Evolutionary conservation across 2,329 filamentous ascomycete genomes (phyloP).

Genomic region (Colletotrichum tabaci): DNA sequence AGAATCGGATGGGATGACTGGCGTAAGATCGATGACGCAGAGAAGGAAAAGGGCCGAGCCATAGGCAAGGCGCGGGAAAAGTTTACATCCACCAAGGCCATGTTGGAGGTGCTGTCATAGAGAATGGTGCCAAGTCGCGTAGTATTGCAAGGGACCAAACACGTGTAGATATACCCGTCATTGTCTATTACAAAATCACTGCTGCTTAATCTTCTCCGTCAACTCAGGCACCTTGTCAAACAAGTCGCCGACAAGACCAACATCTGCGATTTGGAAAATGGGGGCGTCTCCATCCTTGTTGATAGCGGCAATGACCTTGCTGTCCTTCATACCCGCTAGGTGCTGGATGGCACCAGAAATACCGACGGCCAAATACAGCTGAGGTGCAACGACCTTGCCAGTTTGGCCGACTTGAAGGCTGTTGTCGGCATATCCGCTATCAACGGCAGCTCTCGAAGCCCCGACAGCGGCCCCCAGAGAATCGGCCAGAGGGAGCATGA

Average conservation of each 20-base stretch:
- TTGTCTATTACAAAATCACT: conserved; percentile 19
- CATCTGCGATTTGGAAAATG: conserved; percentile 98
- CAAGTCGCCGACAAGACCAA: conserved; percentile 93
- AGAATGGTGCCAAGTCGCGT: conserved; percentile 48
- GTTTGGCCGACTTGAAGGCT: conserved; percentile 98
- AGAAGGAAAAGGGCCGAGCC: conserved; percentile 75
- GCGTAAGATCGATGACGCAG: conserved; percentile 84
- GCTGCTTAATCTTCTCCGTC: conserved; percentile 88
- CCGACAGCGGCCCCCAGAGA: conserved; percentile 95
- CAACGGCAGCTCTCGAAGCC: conserved; percentile 93
- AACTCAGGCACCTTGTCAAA: conserved; percentile 97
- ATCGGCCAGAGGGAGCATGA: conserved; percentile 95
- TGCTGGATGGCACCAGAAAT: conserved; percentile 99
- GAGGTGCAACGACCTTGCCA: conserved; percentile 96
- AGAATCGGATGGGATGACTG: conserved; percentile 87
- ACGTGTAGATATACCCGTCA: conserved; percentile 15
- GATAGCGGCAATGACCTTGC: conserved; percentile 98
- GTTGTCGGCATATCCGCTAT: conserved; percentile 98
- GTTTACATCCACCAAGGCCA: conserved; percentile 70
- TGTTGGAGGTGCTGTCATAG: conserved; percentile 65
- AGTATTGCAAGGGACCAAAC: background rate
- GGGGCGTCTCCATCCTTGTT: conserved; percentile 98
- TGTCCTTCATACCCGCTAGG: conserved; percentile 99
- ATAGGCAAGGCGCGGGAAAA: conserved; percentile 86
- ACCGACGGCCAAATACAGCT: conserved; percentile 94